Evolutionary conservation across 768 basidiomycete genomes (phyloP).

Genomic region (Boletus sp.): DNA sequence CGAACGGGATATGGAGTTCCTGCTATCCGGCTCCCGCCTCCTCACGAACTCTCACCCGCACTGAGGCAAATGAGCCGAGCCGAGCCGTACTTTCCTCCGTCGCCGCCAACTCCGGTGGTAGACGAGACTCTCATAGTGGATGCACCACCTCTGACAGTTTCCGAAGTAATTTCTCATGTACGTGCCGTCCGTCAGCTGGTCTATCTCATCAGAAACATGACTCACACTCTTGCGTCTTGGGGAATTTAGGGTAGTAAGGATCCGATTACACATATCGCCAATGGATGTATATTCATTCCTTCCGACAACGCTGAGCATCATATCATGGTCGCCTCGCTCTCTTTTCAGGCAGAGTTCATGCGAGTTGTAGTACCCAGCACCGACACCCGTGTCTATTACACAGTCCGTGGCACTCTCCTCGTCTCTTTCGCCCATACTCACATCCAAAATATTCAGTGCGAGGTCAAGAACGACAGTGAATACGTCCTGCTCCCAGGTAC

Average conservation of each 20-base stretch:
- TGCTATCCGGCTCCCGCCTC: background rate
- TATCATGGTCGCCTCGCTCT: slow-evolving; percentile 20
- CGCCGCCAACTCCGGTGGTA: background rate
- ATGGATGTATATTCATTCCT: slow-evolving; percentile 13
- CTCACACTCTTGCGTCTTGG: background rate
- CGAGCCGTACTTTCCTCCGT: background rate
- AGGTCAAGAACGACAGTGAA: slow-evolving; percentile 25
- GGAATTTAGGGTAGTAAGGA: slow-evolving; percentile 13
- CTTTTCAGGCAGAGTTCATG: slow-evolving; percentile 21
- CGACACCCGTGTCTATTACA: slow-evolving; percentile 19
- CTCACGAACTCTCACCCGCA: background rate
- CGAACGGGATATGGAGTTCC: fast-evolving
- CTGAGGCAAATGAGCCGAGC: too few relatives aligned
- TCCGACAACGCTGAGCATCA: slow-evolving; percentile 12
- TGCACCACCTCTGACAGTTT: slow-evolving; percentile 1
- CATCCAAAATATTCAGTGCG: slow-evolving; percentile 9
- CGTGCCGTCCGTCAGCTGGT: background rate
- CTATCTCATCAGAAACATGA: background rate
- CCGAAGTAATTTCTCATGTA: slow-evolving; percentile 13
- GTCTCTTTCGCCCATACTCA: background rate
- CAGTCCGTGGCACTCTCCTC: slow-evolving; percentile 1
- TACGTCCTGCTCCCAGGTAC: slow-evolving; percentile 28
- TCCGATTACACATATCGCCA: slow-evolving; percentile 19
- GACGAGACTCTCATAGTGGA: background rate
- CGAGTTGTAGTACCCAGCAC: slow-evolving; percentile 21